Evolutionary conservation across 306 rosid genomes (phyloP).

Genomic region (Cucurbita maxima): DNA sequence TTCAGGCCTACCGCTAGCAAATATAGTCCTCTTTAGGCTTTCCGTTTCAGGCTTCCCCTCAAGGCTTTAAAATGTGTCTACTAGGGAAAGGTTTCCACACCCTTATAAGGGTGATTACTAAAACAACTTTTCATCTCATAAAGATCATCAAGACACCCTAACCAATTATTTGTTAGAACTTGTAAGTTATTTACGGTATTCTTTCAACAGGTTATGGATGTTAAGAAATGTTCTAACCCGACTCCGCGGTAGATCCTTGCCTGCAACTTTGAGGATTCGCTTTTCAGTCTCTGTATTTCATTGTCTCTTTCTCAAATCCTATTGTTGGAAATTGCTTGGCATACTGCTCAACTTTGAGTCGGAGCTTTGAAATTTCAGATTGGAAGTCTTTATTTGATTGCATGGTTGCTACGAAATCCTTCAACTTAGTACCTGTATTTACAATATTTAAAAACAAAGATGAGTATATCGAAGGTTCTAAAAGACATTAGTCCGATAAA

Average conservation of each 20-base stretch:
- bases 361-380: slow-evolving; percentile 51
- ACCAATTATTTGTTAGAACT: neutral
- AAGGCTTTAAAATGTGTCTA: no score
- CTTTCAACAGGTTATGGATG: neutral
- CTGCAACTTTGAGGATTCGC: neutral
- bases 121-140: neutral
- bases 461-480: neutral
- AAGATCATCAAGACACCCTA: neutral
- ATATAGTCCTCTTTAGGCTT: no score
- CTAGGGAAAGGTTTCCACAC: no score
- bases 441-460: slow-evolving; percentile 6
- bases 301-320: slow-evolving; percentile 65
- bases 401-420: slow-evolving; percentile 69
- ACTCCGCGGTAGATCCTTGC: neutral
- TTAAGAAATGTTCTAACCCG: neutral
- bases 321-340: slow-evolving; percentile 79
- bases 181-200: neutral
- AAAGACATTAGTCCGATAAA: neutral
- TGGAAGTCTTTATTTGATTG: slow-evolving; percentile 47
- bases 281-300: slow-evolving; percentile 55
- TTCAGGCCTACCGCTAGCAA: no score
- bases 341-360: slow-evolving; percentile 57
- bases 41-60: no score
- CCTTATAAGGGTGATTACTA: neutral
- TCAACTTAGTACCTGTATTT: slow-evolving; percentile 63